Conservation (phyloP, 2,329 filamentous ascomycete genomes). For the Furcasterigmium sp. region DNA sequence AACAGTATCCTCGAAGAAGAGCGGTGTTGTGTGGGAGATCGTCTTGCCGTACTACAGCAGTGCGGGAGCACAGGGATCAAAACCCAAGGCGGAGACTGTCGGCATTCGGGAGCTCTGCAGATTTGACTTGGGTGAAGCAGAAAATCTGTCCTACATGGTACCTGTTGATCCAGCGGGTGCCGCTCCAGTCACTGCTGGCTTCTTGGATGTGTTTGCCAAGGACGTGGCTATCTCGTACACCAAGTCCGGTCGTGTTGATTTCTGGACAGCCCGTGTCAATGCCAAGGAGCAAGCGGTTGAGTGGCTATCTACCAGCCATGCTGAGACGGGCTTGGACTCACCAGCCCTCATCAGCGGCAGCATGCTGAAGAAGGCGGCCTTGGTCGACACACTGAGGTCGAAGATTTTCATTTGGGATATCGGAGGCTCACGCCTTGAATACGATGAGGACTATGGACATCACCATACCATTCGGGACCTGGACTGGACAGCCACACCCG, state of each 20-base stretch:
- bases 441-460: conserved; percentile 66
- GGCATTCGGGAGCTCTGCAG: conserved; percentile 61
- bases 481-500: conserved; percentile 90
- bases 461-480: conserved; percentile 77
- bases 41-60: conserved; percentile 46
- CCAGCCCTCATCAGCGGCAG: conserved; percentile 80
- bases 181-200: conserved; percentile 64
- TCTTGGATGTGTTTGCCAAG: conserved; percentile 78
- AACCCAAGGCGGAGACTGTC: conserved; percentile 23
- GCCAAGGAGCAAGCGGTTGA: conserved; percentile 55
- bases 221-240: conserved; percentile 87
- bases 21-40: conserved; percentile 78
- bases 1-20: conserved; percentile 74
- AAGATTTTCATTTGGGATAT: conserved; percentile 90
- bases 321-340: conserved; percentile 70
- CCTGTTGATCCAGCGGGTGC: conserved; percentile 85
- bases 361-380: conserved; percentile 78
- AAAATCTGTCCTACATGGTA: conserved; percentile 62
- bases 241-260: conserved; percentile 65
- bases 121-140: conserved; percentile 59
- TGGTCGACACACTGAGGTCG: conserved; percentile 70
- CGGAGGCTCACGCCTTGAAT: conserved; percentile 74
- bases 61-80: conserved; percentile 10
- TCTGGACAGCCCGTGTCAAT: conserved; percentile 79
- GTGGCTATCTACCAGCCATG: conserved; percentile 76